Evolutionary conservation across 2,329 filamentous ascomycete genomes (phyloP).

Genomic region (Neocatenulostroma microsporum): DNA sequence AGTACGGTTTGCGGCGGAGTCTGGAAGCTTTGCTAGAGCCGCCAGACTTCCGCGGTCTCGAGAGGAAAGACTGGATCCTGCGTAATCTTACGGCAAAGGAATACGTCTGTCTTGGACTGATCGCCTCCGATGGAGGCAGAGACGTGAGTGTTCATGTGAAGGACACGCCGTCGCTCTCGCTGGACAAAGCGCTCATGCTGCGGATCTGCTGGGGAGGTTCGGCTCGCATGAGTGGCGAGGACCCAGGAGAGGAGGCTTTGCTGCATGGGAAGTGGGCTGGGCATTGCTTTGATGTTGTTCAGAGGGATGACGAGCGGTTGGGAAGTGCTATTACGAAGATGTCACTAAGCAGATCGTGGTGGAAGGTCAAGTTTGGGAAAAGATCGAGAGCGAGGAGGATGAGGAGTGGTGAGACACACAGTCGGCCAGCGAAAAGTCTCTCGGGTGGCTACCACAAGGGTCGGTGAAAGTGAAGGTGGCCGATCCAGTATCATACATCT

Average conservation of each 20-base stretch:
- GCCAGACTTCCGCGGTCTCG: too few relatives aligned
- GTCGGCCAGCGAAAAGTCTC: too few relatives aligned
- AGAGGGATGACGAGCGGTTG: background rate
- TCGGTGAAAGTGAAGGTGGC: too few relatives aligned
- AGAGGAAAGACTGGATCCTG: conserved; percentile 4
- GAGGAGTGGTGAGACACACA: too few relatives aligned
- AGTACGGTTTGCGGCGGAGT: too few relatives aligned
- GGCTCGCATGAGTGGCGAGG: background rate
- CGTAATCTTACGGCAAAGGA: conserved; percentile 4
- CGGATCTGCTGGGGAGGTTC: conserved; percentile 7
- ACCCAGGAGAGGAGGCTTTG: background rate
- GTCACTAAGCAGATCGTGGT: too few relatives aligned
- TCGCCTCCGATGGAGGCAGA: background rate
- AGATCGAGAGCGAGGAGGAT: too few relatives aligned
- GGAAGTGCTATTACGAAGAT: too few relatives aligned
- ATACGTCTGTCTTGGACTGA: conserved; percentile 2
- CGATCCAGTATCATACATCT: too few relatives aligned
- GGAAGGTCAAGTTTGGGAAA: too few relatives aligned
- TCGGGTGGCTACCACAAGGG: too few relatives aligned
- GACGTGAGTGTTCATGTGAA: background rate
- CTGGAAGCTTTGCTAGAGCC: too few relatives aligned
- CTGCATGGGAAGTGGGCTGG: conserved; percentile 8
- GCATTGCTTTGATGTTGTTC: conserved; percentile 8
- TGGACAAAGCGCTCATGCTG: conserved; percentile 5
- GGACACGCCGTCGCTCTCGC: conserved; percentile 2